Conservation (phyloP, 1,284 basidiomycete species). For the Cutaneotrichosporon curvatum region DNA sequence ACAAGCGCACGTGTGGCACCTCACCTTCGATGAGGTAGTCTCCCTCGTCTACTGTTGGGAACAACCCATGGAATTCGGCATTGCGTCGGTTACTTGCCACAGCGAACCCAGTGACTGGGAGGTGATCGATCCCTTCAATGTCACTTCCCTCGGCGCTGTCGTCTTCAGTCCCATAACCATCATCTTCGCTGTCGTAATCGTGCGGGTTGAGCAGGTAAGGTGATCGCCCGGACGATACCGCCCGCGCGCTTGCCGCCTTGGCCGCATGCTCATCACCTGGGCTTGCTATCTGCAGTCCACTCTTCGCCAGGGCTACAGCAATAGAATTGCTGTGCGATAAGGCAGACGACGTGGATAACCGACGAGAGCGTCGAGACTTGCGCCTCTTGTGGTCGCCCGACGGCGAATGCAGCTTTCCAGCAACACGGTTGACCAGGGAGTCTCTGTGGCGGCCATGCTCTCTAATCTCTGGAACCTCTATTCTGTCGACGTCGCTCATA, state of each 20-base stretch:
- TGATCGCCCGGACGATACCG: slow-evolving; percentile 10
- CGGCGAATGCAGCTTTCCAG: slow-evolving; percentile 11
- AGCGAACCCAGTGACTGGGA: slow-evolving; percentile 86
- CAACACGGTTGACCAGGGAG: slow-evolving; percentile 22
- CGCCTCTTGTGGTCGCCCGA: slow-evolving; percentile 12
- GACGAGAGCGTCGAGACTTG: slow-evolving; percentile 20
- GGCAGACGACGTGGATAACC: slow-evolving; percentile 23
- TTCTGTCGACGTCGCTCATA: no score
- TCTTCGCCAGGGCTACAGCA: slow-evolving; percentile 34
- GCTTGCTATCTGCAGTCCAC: slow-evolving; percentile 25
- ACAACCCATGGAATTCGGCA: slow-evolving; percentile 90
- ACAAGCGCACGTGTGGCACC: slow-evolving; percentile 19
- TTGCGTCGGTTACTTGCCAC: slow-evolving; percentile 94
- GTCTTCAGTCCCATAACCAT: slow-evolving; percentile 48
- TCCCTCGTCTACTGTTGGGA: slow-evolving; percentile 80
- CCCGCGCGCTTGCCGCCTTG: not conserved
- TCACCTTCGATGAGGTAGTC: slow-evolving; percentile 96
- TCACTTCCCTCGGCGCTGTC: slow-evolving; percentile 51
- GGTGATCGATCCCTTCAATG: slow-evolving; percentile 41
- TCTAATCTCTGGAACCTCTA: not conserved
- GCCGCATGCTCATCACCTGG: not conserved
- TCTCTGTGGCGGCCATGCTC: slow-evolving; percentile 14
- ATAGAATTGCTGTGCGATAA: slow-evolving; percentile 23
- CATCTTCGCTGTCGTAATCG: slow-evolving; percentile 22
- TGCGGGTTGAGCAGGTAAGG: slow-evolving; percentile 22